A percentile compares a stretch with the other conserved stretches of the same genome.
phyloP scores from a whole-genome alignment of 768 basidiomycete species.

The Rhodosporidiobolus odoratus region DNA sequence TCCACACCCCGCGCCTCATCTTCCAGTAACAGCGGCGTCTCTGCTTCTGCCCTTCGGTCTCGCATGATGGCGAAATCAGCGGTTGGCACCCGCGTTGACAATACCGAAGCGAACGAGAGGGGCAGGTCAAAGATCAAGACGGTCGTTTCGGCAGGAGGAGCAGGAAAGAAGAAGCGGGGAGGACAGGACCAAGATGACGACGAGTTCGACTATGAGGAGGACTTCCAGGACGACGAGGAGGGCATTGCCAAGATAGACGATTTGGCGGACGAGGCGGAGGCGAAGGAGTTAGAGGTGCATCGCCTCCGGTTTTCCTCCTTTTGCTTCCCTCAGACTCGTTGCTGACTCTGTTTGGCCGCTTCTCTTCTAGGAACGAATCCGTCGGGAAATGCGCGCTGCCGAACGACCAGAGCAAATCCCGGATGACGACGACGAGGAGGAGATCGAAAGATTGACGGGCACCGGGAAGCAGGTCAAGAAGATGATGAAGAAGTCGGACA shows the following conservation, averaged over 20 bases:
- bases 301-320: background rate
- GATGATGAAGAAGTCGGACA: conserved; percentile 74
- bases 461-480: conserved; percentile 79
- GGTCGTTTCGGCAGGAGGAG: conserved; percentile 5
- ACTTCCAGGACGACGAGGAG: conserved; percentile 75
- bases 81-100: conserved; percentile 11
- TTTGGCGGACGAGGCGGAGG: conserved; percentile 69
- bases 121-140: conserved; percentile 18
- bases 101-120: conserved; percentile 5
- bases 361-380: conserved; percentile 30
- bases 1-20: background rate
- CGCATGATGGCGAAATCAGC: conserved; percentile 61
- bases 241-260: conserved; percentile 65
- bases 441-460: conserved; percentile 54
- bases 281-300: conserved; percentile 51
- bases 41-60: conserved; percentile 51
- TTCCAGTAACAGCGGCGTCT: background rate
- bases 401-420: conserved; percentile 28
- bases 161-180: conserved; percentile 44
- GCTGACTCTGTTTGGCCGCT: background rate
- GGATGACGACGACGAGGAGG: conserved; percentile 54
- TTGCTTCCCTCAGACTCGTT: background rate
- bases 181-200: conserved; percentile 76
- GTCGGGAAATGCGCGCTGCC: conserved; percentile 36
- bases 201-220: conserved; percentile 74